phyloP scores from a whole-genome alignment of 164 flowering plant species.

The Kingdonia uniflora region DNA sequence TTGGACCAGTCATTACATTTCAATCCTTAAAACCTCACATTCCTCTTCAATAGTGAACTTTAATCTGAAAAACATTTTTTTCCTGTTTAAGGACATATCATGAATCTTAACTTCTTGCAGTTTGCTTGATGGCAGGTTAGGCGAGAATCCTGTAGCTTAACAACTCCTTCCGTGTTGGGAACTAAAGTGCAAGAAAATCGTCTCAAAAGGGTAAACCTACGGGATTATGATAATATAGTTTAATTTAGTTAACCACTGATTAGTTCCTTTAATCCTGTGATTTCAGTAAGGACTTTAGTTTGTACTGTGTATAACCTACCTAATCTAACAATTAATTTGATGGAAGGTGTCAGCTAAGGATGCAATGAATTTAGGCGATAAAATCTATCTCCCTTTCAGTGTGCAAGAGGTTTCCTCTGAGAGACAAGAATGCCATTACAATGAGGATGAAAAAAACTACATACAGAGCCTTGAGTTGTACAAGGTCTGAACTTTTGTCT shows the following conservation, averaged over 20 bases:
- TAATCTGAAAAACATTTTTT: too few species aligned
- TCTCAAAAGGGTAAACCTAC: slow-evolving; percentile 48
- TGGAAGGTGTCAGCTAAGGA: slow-evolving; percentile 80
- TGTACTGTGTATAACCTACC: too few species aligned
- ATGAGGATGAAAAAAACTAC: slow-evolving; percentile 49
- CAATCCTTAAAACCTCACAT: too few species aligned
- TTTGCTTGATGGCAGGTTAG: slow-evolving; percentile 44
- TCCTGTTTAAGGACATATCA: too few species aligned
- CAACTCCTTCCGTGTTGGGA: slow-evolving; percentile 10
- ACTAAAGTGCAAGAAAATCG: slow-evolving; percentile 18
- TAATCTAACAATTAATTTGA: not conserved
- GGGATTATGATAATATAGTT: not conserved
- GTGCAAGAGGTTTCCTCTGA: slow-evolving; percentile 33
- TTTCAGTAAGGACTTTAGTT: too few species aligned
- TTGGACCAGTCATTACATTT: too few species aligned
- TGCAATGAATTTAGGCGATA: slow-evolving; percentile 55
- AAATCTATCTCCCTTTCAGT: slow-evolving; percentile 58
- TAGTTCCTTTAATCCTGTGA: too few species aligned
- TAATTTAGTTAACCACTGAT: not conserved
- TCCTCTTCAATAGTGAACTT: too few species aligned
- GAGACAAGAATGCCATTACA: slow-evolving; percentile 26
- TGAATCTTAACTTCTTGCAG: too few species aligned
- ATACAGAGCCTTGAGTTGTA: slow-evolving; percentile 57
- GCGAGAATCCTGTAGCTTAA: slow-evolving; percentile 26
- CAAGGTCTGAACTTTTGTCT: slow-evolving; percentile 41